Evolutionary conservation across 495 filamentous ascomycete species (phyloP), one percentile per base, ranked within the genome.

Genomic region (Tuber magnatum): DNA sequence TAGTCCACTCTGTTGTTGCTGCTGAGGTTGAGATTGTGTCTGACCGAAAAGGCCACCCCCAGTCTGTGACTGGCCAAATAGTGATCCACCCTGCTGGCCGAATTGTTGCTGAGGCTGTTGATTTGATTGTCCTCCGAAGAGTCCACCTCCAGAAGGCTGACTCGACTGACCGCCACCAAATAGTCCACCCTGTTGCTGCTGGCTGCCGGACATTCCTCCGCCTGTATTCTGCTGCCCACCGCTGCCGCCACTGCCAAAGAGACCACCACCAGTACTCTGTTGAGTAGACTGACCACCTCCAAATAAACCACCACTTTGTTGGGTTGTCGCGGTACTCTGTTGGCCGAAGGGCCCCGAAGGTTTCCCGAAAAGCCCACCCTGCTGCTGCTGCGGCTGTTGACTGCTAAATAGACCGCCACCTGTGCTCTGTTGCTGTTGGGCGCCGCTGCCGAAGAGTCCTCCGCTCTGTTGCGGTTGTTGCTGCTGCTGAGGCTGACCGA

Each of bases 151-250:
- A 35, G 56, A 78, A 71, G 85, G 85, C 61, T 82, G 83, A 74
- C 85, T 84, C 72, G 86, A 84, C 74, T 85, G 85, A 24, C 77
- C 81, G 8, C 83, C 84, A 44, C 85, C 80, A 16, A 84, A 38
- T 24, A 83, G 82, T 14, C 83, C 85, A 73, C 74, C 82, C 51
- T 82, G 82, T 48, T 81, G 81, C 71, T 83, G 83, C 74, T 78
- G 80, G 70, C 78, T 68, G 40, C 84, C 81, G 77, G 85, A 84
- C 65, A 83, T 70, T 42, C 82, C 80, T 46, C 83, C 83, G 8
- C 85, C 84, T 69, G n/a, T 71, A 74, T 70, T 82, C 79, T 68
- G 81, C 80, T 73, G 78, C 65, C 71, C 69, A 32, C 73, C 71
- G 68, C 70, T 16, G 43, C 43, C 43, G 18, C 43, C 43, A 10